Percentiles rank a stretch among this genome's conserved stretches.
phyloP scores from a whole-genome alignment of 2,329 filamentous ascomycete genomes.

The Diplodia scrobiculata region DNA sequence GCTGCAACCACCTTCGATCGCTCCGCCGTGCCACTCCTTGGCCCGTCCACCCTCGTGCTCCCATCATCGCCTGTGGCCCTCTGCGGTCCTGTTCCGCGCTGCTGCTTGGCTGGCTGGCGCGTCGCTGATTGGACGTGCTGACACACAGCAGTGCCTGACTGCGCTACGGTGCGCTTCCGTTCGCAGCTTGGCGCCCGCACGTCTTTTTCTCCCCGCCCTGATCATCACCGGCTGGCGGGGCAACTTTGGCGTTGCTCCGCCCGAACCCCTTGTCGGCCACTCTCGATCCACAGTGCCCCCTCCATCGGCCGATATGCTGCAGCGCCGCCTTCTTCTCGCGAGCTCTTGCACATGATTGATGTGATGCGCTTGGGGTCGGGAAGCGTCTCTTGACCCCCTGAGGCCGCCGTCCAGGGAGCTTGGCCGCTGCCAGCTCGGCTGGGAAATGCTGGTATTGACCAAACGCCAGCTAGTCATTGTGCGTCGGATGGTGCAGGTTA shows the following conservation, averaged over 20 bases:
- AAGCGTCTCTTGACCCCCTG: background rate
- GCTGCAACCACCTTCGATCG: background rate
- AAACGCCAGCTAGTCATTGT: too few relatives aligned
- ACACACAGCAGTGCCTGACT: background rate
- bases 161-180: background rate
- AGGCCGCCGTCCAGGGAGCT: too few relatives aligned
- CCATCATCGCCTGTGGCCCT: background rate
- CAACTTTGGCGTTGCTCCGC: too few relatives aligned
- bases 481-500: too few relatives aligned
- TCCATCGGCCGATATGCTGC: background rate
- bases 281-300: background rate
- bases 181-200: background rate
- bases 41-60: background rate
- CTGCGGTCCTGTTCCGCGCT: background rate
- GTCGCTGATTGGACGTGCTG: conserved; percentile 5
- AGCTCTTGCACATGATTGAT: background rate
- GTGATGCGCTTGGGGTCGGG: background rate
- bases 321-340: background rate
- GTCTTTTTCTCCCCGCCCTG: conserved; percentile 2
- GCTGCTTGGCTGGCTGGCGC: background rate
- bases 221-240: background rate
- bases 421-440: too few relatives aligned
- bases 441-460: too few relatives aligned
- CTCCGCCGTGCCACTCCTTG: conserved; percentile 2
- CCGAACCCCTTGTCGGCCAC: background rate